Evolutionary conservation across 805 yeast species (phyloP), one percentile per base, ranked within the genome.

Genomic region (Metschnikowia shivogae): DNA sequence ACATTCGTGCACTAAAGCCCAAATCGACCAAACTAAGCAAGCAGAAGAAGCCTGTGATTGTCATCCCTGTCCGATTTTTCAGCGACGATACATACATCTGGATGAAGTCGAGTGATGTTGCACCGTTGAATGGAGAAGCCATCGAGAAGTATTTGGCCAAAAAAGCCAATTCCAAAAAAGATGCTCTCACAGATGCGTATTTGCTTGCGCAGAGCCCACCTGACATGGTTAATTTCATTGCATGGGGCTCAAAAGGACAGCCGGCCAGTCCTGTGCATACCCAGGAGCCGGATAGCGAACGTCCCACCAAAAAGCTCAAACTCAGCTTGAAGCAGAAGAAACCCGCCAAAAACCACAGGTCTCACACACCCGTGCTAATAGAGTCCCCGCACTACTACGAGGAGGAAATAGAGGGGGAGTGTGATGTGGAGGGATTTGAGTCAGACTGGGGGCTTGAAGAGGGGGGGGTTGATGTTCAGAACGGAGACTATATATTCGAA

Each of bases 31-130:
- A 62, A 34, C 56, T 55, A 24, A 52, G 62, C 46, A 57, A 47
- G 50, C 49, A 43, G 43, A 42, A 47, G 10, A 46, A 38, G 22
- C 54, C 55, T 17, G 48, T 51, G 19, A 47, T 50, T 11, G 48
- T 39, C 11, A 52, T 53, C 12, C 78, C 86, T 64, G 89, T 85
- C 12, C 72, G 86, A 46, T 84, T 85, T 60, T 80, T 84, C 59
- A 78, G 78, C 55, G 92, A 85, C 59, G 86, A 81, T 57, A 82
- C 84, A 12, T 84, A 81, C 56, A 79, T 80, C 54, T 84, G 90
- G 90, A 79, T 80, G 33, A 67, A 74, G 24, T 55, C 62, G 4
- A 59, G 65, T 28, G 89, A 84, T 49, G 56, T 85, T 31, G 73
- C 76, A 50, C 55, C 62, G 2, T 66, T 85, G 43, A 52, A 67